Evolutionary conservation across 2,329 filamentous ascomycete genomes (phyloP), one percentile per base, ranked within the genome.

Genomic region (Phyllosticta ampelicida): DNA sequence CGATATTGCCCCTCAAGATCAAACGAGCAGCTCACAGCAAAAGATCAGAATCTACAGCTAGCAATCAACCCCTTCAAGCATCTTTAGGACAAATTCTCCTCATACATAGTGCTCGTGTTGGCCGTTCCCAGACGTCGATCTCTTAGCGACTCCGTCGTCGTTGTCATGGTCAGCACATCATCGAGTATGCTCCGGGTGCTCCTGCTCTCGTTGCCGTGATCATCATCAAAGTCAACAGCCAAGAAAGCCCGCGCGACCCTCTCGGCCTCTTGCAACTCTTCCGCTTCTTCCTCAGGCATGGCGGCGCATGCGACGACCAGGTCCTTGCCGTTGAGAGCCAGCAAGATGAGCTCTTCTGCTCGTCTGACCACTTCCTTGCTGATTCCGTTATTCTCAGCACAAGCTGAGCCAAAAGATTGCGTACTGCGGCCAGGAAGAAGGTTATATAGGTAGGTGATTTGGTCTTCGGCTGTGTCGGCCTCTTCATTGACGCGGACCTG

Each of bases 311-410:
- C 81, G 28, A 83, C 79, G 5, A 86, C 81, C 1, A 97, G 75
- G 69, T 95, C 88, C 66, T 92, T 87, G 6, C 90, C 88, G 54
- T 79, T 81, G 16, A 83, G 81, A 30, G 86, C 77, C 16, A 94
- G 75, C 6, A 82, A 70, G 20, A 86, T 82, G 36, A 99, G 78
- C 8, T 85, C 80, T 62, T 90, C 86, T 0, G 92, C 90, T 58
- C 91, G 82, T 16, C 86, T 75, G 6, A 96, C 80, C 9, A 97
- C 81, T 5, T 80, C 77, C 18, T 73, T 67, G 28, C 89, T 85
- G 13, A 99, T 84, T 1, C 91, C 91, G 65, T 95, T 96, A 70
- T 95, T 81, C 3, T 85, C 84, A 26, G 94, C 94, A 67, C 94
- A 97, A 56, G 78, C 80, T 26, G 85, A 88, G 0, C 94, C 94